Percentiles rank a stretch among this genome's conserved stretches.
phyloP scores from a whole-genome alignment of 1,284 basidiomycete genomes.

The Naganishia sp. region DNA sequence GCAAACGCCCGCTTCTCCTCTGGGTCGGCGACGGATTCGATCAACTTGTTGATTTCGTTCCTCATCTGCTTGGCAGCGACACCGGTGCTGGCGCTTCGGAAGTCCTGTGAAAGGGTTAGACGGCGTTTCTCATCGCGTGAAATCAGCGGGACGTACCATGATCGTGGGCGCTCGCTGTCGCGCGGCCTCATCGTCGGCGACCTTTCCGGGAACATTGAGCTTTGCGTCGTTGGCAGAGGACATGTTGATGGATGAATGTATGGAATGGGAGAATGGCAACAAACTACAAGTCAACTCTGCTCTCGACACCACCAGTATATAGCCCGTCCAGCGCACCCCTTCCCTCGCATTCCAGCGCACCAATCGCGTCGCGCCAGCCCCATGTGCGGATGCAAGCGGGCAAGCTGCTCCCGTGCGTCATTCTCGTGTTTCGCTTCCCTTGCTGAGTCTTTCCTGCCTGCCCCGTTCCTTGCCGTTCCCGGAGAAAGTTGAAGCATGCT shows the following conservation, averaged over 20 bases:
- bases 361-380: too few relatives aligned
- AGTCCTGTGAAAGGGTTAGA: constrained; percentile 11
- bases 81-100: constrained; percentile 28
- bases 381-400: too few relatives aligned
- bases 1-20: constrained; percentile 89
- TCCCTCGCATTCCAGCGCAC: background rate
- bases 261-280: background rate
- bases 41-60: constrained; percentile 95
- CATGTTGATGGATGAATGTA: constrained; percentile 3
- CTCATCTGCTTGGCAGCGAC: constrained; percentile 83
- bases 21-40: constrained; percentile 72
- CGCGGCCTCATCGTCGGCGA: constrained; percentile 13
- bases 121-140: too few relatives aligned
- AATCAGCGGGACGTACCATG: constrained; percentile 5
- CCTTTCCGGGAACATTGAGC: constrained; percentile 18
- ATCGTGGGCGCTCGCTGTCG: constrained; percentile 26
- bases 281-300: background rate
- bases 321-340: background rate
- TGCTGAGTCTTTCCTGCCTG: too few relatives aligned
- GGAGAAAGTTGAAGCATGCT: too few relatives aligned
- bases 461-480: too few relatives aligned
- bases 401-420: too few relatives aligned
- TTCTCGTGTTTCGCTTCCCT: too few relatives aligned
- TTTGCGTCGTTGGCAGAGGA: constrained; percentile 20
- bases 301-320: background rate